A percentile compares a stretch with the other conserved stretches of the same genome.
phyloP scores from a whole-genome alignment of 2,329 filamentous ascomycete species.

The Escovopsis weberi region DNA sequence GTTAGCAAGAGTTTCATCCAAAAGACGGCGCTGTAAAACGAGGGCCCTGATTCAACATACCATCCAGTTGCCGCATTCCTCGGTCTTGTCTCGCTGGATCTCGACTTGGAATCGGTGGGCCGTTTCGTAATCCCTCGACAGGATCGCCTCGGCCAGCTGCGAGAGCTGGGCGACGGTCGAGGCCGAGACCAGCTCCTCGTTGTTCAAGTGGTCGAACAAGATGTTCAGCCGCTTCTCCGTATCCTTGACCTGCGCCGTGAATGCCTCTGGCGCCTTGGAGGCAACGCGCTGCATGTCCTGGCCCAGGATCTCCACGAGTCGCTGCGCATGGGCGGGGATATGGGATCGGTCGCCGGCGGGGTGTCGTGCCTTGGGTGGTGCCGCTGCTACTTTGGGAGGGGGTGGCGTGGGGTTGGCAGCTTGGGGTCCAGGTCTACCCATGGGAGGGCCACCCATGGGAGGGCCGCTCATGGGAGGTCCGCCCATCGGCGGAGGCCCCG shows the following conservation, averaged over 20 bases:
- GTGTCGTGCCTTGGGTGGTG: conserved; percentile 46
- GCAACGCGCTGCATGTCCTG: conserved; percentile 84
- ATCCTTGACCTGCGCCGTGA: conserved; percentile 80
- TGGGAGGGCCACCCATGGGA: conserved; percentile 7
- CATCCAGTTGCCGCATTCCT: conserved; percentile 80
- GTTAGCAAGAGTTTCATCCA: conserved; percentile 23
- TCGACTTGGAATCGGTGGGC: conserved; percentile 58
- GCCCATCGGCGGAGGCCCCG: conserved; percentile 12
- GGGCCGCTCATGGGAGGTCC: too few relatives aligned
- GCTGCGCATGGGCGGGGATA: conserved; percentile 63
- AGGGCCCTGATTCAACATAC: conserved; percentile 33
- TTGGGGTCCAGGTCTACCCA: conserved; percentile 16
- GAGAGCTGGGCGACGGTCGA: conserved; percentile 58
- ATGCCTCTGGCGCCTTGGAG: conserved; percentile 68
- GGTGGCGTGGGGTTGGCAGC: conserved; percentile 25
- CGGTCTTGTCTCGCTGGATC: conserved; percentile 60
- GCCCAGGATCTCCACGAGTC: conserved; percentile 66
- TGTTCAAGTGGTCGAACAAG: conserved; percentile 95
- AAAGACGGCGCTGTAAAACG: neutral
- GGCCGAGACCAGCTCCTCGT: conserved; percentile 73
- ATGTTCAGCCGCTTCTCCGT: conserved; percentile 85
- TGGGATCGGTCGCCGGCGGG: conserved; percentile 81
- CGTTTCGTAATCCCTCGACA: conserved; percentile 52
- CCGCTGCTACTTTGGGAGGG: conserved; percentile 32
- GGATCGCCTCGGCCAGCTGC: conserved; percentile 50